Evolutionary conservation across 768 basidiomycete genomes (phyloP), one percentile per base, ranked within the genome.

Genomic region (Tubosaeta brunneosetosa): DNA sequence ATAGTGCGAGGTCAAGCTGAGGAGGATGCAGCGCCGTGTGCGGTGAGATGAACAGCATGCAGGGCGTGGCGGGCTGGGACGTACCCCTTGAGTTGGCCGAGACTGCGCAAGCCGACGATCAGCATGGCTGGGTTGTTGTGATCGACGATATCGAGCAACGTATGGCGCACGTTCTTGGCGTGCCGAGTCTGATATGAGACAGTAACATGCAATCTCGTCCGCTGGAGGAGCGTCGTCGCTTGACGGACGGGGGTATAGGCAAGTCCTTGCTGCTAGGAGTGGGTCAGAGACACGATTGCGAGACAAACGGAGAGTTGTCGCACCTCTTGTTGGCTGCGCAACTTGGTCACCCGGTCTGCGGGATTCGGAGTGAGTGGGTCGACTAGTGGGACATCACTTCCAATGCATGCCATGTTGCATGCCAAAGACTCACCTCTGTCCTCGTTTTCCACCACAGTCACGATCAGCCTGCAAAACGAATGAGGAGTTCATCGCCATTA

Each of bases 131-230:
- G 94, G 52, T 92, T 85, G 34, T 84, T 74, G 64, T 88, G 81
- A 62, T 97, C 94, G 25, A 95, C 85, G 48, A 97, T 81, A 61
- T 94, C 89, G 81, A 95, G 73, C 22, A 95, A 72, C 85, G 94
- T 94, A 63, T 94, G 91, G 22, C 91, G 73, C 1, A 87, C 78
- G 64, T 94, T 94, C 75, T 95, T 97, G n/a, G 94, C 92, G 59
- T 98, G 94, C 82, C 94, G 89, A 27, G 94, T 94, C 71, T 98
- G 94, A 68, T 95, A 98, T 4, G 83, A 77, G 36, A 98, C 82
- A 0, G 83, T 84, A 27, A 97, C 89, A 55, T 97, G 84, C 51
- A 98, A 74, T 52, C 78, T 81, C 0, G 97, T 99, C 22, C 97
- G 86, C 69, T 97, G 93, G 34, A 99, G 77, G 14, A 98, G 78